phyloP scores from a whole-genome alignment of 148 eudicot species.

The Polygonum maritimum region DNA sequence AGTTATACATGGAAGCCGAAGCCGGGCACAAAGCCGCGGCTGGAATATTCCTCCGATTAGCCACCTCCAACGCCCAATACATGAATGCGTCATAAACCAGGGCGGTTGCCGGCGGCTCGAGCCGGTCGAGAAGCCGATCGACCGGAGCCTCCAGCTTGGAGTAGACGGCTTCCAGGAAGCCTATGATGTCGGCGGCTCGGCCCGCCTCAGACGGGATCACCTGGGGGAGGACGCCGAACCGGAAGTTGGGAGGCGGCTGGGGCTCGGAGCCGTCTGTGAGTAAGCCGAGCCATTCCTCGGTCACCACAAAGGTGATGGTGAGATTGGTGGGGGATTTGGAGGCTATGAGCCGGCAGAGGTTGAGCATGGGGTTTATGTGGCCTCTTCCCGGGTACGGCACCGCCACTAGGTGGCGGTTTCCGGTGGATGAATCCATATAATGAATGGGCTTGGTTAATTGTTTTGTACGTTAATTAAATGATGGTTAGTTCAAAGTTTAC shows the following conservation, averaged over 20 bases:
- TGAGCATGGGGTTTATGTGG: conserved; percentile 28
- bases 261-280: conserved; percentile 26
- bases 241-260: conserved; percentile 23
- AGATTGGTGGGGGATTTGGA: background rate
- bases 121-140: conserved; percentile 34
- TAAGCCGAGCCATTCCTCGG: conserved; percentile 45
- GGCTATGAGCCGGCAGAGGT: conserved; percentile 38
- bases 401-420: conserved; percentile 18
- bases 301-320: conserved; percentile 31
- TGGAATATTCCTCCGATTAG: conserved; percentile 37
- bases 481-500: no score
- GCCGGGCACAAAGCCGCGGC: conserved; percentile 36
- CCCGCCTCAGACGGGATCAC: conserved; percentile 51
- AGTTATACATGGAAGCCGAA: conserved; percentile 35
- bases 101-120: conserved; percentile 25
- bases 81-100: conserved; percentile 34
- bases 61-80: conserved; percentile 31
- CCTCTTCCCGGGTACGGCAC: conserved; percentile 28
- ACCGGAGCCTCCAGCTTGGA: conserved; percentile 43
- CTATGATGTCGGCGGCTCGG: conserved; percentile 27
- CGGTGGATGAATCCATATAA: background rate
- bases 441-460: background rate
- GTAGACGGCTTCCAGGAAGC: conserved; percentile 27
- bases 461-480: background rate
- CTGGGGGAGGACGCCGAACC: conserved; percentile 36